Percentiles rank a stretch among this genome's conserved stretches.
Conservation (phyloP, 306 rosid genomes). For the Sphenostylis stenocarpa region DNA sequence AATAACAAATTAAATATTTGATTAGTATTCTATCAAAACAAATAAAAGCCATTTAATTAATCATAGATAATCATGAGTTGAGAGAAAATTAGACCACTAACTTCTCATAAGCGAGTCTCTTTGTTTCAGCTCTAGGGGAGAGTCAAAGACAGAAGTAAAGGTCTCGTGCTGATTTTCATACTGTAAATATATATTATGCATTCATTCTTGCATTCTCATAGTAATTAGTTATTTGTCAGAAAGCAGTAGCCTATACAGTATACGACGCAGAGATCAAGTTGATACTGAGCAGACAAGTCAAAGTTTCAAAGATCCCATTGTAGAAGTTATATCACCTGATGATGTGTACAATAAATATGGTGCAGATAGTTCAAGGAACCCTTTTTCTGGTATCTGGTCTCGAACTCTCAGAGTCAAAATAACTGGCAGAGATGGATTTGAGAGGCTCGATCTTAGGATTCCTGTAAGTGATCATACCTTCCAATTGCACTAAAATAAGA, state of each 20-base stretch:
- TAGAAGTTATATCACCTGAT: conserved; percentile 96
- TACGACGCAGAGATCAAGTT: conserved; percentile 61
- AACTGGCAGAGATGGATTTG: conserved; percentile 89
- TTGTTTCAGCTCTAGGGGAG: conserved; percentile 8
- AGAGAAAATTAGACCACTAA: conserved; percentile 5
- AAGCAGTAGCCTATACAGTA: conserved; percentile 64
- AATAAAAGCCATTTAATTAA: neutral
- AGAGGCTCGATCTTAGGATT: conserved; percentile 82
- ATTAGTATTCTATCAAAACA: neutral
- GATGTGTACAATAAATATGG: conserved; percentile 71
- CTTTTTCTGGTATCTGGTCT: conserved; percentile 86
- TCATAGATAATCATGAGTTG: neutral
- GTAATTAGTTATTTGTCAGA: conserved; percentile 69
- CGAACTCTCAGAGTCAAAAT: conserved; percentile 79
- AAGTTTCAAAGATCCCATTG: conserved; percentile 70
- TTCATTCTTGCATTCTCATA: conserved; percentile 42
- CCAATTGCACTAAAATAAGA: neutral
- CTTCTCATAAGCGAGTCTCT: conserved; percentile 12
- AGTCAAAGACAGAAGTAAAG: conserved; percentile 19
- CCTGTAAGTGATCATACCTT: conserved; percentile 70
- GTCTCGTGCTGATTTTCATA: conserved; percentile 11
- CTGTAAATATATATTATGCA: conserved; percentile 17
- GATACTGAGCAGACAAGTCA: conserved; percentile 64
- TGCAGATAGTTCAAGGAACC: conserved; percentile 68
- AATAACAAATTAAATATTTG: conserved; percentile 8